Evolutionary conservation across 202 grass and related monocot species (phyloP).

Genomic region (Carex arenaria): DNA sequence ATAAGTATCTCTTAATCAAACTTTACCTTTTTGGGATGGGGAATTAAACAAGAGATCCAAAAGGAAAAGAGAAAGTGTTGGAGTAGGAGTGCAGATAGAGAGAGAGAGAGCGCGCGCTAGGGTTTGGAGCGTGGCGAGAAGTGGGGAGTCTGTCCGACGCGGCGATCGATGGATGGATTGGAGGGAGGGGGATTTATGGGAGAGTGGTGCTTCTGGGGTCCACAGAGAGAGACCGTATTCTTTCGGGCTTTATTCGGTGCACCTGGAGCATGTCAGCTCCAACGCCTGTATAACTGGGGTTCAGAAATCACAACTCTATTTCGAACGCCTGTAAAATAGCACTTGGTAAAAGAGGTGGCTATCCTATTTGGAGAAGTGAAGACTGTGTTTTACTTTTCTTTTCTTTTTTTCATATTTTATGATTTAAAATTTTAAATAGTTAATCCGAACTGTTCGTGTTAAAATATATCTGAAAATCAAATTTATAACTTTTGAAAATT

Average conservation of each 20-base stretch:
- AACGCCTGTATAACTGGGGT: neutral
- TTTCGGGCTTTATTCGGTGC: neutral
- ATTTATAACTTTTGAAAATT: too few species aligned
- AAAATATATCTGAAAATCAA: too few species aligned
- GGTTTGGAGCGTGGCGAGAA: constrained; percentile 33
- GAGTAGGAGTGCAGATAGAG: constrained; percentile 10
- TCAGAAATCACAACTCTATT: too few species aligned
- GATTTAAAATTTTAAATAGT: too few species aligned
- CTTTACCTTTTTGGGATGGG: neutral
- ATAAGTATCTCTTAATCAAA: constrained; percentile 23
- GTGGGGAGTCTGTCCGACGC: neutral
- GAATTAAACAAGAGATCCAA: neutral
- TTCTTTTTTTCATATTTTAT: too few species aligned
- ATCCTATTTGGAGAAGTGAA: too few species aligned
- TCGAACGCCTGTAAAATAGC: too few species aligned
- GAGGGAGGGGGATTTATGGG: neutral
- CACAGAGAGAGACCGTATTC: neutral
- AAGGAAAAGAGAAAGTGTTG: constrained; percentile 23
- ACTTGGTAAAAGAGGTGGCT: too few species aligned
- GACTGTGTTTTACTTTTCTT: too few species aligned
- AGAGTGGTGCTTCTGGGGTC: constrained; percentile 10
- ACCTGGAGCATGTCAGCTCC: neutral
- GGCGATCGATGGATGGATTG: constrained; percentile 28
- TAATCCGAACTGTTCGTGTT: too few species aligned
- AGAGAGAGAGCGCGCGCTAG: constrained; percentile 37